These are phyloP conservation scores for Coleophoma eucalyptorum DNA, from an alignment of 2,329 filamentous ascomycete genomes.

Conservation along the genomic window DNA sequence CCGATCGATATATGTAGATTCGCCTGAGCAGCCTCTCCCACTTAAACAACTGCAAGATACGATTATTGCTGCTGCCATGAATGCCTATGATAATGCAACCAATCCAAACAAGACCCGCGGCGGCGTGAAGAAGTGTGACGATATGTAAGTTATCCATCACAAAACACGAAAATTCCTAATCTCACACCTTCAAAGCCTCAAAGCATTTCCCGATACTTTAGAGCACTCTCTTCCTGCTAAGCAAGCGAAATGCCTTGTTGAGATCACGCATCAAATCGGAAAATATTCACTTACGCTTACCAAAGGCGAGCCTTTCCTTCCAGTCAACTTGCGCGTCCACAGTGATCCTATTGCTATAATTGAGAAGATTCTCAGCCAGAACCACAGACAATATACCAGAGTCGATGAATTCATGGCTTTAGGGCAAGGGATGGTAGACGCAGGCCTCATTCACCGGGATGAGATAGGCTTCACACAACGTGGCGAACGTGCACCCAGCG, in stretches of 20 bases:
- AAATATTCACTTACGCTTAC: conserved; percentile 76
- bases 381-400: conserved; percentile 68
- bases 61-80: conserved; percentile 60
- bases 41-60: conserved; percentile 51
- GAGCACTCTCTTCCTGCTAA: conserved; percentile 45
- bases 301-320: conserved; percentile 75
- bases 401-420: conserved; percentile 70
- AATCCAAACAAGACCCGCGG: conserved; percentile 76
- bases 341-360: conserved; percentile 72
- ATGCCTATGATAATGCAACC: conserved; percentile 75
- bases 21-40: conserved; percentile 44
- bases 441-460: conserved; percentile 39
- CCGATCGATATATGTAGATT: conserved; percentile 55
- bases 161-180: neutral
- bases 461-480: conserved; percentile 4
- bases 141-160: conserved; percentile 52
- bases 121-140: conserved; percentile 72
- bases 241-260: conserved; percentile 60
- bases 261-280: conserved; percentile 70
- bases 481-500: neutral
- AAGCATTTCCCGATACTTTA: conserved; percentile 59
- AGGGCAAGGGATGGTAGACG: conserved; percentile 61
- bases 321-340: conserved; percentile 74
- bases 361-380: conserved; percentile 71
- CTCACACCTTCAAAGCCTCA: conserved; percentile 44